A percentile compares a stretch with the other conserved stretches of the same genome.
Evolutionary conservation across 75 land plant species (phyloP).

Genomic region (Pinus tabuliformis): DNA sequence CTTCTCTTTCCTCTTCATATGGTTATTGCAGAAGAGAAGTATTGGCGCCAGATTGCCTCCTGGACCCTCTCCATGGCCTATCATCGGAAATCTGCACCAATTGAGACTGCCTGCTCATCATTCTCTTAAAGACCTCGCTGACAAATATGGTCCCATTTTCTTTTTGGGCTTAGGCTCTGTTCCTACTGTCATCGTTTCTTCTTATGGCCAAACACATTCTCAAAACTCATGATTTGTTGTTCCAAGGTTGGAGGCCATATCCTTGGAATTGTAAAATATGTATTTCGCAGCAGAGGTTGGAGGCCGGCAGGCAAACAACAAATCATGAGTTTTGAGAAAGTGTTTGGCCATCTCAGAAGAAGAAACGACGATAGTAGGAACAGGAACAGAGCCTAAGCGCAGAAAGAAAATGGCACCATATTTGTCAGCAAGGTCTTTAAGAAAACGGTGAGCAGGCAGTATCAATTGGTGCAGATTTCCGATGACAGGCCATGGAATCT

Average conservation of each 20-base stretch:
- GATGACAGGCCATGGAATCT: too few species aligned
- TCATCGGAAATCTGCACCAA: conserved; percentile 8
- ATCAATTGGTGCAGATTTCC: too few species aligned
- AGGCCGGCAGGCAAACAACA: conserved; percentile 29
- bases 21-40: too few species aligned
- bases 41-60: background rate
- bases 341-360: conserved; percentile 8
- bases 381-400: too few species aligned
- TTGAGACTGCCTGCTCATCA: background rate
- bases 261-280: conserved; percentile 6
- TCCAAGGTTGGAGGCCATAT: too few species aligned
- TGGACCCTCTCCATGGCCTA: background rate
- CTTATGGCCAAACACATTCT: conserved; percentile 17
- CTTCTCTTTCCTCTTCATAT: too few species aligned
- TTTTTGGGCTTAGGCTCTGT: conserved; percentile 18
- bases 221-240: background rate
- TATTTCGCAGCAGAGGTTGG: background rate
- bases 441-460: too few species aligned
- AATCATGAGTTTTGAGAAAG: conserved; percentile 44
- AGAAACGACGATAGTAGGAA: too few species aligned
- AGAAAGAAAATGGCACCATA: too few species aligned
- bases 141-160: conserved; percentile 30
- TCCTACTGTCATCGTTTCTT: conserved; percentile 21
- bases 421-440: too few species aligned
- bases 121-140: background rate